phyloP scores from a whole-genome alignment of 2,329 filamentous ascomycete species.

The Pseudogymnoascus sp. region DNA sequence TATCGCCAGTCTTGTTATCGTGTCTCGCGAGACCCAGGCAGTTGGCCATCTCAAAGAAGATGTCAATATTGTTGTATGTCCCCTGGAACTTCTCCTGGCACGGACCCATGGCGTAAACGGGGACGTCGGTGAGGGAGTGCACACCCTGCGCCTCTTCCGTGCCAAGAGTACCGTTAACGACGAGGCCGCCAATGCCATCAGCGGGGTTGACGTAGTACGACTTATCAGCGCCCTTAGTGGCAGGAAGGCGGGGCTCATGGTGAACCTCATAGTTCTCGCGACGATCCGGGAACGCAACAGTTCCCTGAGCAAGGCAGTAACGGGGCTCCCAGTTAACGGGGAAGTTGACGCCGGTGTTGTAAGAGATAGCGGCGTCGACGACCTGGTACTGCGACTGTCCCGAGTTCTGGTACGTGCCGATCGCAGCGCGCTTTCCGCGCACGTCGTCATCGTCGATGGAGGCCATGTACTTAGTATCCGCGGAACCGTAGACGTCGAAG shows the following conservation, averaged over 20 bases:
- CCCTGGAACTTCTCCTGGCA: slow-evolving; percentile 72
- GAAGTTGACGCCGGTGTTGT: slow-evolving; percentile 69
- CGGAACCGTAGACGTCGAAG: slow-evolving; percentile 77
- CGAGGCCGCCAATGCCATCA: slow-evolving; percentile 59
- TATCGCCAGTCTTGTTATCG: slow-evolving; percentile 14
- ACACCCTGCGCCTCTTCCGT: slow-evolving; percentile 59
- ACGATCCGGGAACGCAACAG: slow-evolving; percentile 65
- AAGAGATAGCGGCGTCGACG: slow-evolving; percentile 49
- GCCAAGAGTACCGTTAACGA: slow-evolving; percentile 69
- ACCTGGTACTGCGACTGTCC: slow-evolving; percentile 70
- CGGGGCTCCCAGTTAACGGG: slow-evolving; percentile 79
- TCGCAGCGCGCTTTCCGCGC: slow-evolving; percentile 66
- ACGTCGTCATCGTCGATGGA: slow-evolving; percentile 50
- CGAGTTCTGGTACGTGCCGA: slow-evolving; percentile 66
- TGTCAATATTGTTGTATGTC: slow-evolving; percentile 62
- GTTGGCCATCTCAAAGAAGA: slow-evolving; percentile 61
- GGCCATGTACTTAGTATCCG: slow-evolving; percentile 71
- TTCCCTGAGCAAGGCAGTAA: slow-evolving; percentile 69
- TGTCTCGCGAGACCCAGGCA: slow-evolving; percentile 22
- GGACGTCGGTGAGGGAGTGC: slow-evolving; percentile 70
- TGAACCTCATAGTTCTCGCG: slow-evolving; percentile 70
- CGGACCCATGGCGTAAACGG: slow-evolving; percentile 70
- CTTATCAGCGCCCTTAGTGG: slow-evolving; percentile 44
- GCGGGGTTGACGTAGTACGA: slow-evolving; percentile 58
- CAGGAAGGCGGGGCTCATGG: slow-evolving; percentile 58